phyloP scores from a whole-genome alignment of 305 asterid genomes.

The Fraxinus dipetala region DNA sequence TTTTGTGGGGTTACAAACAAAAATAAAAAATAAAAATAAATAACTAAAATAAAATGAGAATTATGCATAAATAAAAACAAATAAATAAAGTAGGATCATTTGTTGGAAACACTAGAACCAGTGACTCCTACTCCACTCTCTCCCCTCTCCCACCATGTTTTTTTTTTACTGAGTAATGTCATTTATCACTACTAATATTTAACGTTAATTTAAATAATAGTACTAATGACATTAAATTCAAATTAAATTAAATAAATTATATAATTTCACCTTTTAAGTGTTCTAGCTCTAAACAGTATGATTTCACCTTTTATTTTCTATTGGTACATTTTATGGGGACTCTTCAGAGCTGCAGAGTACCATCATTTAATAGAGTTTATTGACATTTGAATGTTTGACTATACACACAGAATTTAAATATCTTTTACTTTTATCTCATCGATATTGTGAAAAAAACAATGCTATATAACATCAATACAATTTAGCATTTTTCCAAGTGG shows the following conservation, averaged over 20 bases:
- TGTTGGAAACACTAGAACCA: conserved; percentile 52
- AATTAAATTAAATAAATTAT: too few relatives aligned
- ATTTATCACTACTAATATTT: conserved; percentile 25
- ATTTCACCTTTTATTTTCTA: conserved; percentile 49
- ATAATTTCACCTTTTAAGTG: too few relatives aligned
- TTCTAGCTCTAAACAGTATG: too few relatives aligned
- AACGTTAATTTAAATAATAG: too few relatives aligned
- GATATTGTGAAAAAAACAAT: neutral
- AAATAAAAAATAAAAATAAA: neutral
- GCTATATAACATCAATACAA: neutral
- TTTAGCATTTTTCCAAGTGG: neutral
- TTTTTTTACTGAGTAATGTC: too few relatives aligned
- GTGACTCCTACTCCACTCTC: conserved; percentile 68
- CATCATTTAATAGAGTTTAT: neutral
- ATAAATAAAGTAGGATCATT: conserved; percentile 38
- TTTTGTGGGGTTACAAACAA: conserved; percentile 43
- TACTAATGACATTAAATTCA: too few relatives aligned
- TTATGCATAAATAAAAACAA: neutral
- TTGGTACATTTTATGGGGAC: conserved; percentile 41
- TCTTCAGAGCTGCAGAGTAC: conserved; percentile 33
- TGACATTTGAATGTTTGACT: neutral
- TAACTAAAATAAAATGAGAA: conserved; percentile 19
- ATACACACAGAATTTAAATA: neutral
- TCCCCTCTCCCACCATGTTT: neutral
- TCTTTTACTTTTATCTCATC: neutral